Conservation (phyloP, 2,329 filamentous ascomycete species). For the Chlorencoelia australis region DNA sequence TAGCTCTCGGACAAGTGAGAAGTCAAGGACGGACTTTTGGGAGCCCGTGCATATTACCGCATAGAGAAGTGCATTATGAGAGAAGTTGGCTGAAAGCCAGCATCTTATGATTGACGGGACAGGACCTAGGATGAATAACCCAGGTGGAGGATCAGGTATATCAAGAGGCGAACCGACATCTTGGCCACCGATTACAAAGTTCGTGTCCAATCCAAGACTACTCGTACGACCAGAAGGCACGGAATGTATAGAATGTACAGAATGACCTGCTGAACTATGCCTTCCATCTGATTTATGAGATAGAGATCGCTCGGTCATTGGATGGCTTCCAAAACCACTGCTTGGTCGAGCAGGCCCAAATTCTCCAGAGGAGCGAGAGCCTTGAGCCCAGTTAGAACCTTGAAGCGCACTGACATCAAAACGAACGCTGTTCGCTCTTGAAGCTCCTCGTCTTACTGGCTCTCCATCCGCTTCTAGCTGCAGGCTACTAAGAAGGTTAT, state of each 20-base stretch:
- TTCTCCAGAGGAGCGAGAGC: slow-evolving; percentile 73
- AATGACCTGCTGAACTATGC: slow-evolving; percentile 87
- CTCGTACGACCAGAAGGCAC: slow-evolving; percentile 72
- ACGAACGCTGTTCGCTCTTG: slow-evolving; percentile 89
- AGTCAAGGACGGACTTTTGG: slow-evolving; percentile 74
- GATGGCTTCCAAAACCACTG: slow-evolving; percentile 67
- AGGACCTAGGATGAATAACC: slow-evolving; percentile 74
- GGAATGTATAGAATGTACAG: slow-evolving; percentile 60
- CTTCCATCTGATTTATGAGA: slow-evolving; percentile 95
- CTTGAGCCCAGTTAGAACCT: slow-evolving; percentile 74
- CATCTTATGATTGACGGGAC: slow-evolving; percentile 92
- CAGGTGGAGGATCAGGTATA: slow-evolving; percentile 67
- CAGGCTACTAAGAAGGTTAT: slow-evolving; percentile 68
- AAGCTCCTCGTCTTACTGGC: slow-evolving; percentile 74
- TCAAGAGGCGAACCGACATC: slow-evolving; percentile 61
- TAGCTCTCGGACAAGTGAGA: slow-evolving; percentile 63
- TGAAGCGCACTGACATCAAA: slow-evolving; percentile 95
- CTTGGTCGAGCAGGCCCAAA: slow-evolving; percentile 67
- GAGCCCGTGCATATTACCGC: slow-evolving; percentile 89
- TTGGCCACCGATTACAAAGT: slow-evolving; percentile 51
- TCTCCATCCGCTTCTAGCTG: slow-evolving; percentile 83
- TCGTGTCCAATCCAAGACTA: slow-evolving; percentile 74
- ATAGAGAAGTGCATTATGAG: slow-evolving; percentile 80
- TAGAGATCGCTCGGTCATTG: slow-evolving; percentile 79
- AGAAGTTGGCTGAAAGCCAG: slow-evolving; percentile 86